A percentile compares a stretch with the other conserved stretches of the same genome.
These are phyloP conservation scores for Amphicarpaea edgeworthii DNA, from an alignment of 306 rosid species.

Conservation along the genomic window DNA sequence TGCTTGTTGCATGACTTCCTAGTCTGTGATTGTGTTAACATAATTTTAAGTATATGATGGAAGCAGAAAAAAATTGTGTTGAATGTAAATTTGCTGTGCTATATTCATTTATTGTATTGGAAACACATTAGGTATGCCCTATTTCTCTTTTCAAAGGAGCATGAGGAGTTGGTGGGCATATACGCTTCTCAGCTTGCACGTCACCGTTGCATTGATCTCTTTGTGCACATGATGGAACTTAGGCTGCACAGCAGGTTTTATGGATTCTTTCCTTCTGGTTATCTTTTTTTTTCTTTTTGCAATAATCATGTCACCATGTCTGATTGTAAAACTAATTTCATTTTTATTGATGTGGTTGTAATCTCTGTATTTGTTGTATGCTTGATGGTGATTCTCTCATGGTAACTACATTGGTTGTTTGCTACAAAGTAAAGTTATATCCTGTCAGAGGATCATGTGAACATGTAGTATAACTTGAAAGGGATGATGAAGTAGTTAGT, in stretches of 20 bases:
- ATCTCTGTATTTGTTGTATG: slow-evolving; percentile 27
- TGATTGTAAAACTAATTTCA: slow-evolving; percentile 20
- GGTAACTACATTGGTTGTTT: slow-evolving; percentile 20
- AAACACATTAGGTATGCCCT: slow-evolving; percentile 85
- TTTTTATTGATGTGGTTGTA: slow-evolving; percentile 33
- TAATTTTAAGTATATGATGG: slow-evolving; percentile 33
- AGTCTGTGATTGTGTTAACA: background rate
- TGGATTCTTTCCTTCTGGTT: slow-evolving; percentile 29
- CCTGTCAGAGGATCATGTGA: slow-evolving; percentile 4
- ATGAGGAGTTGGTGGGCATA: slow-evolving; percentile 94
- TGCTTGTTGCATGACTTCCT: slow-evolving; percentile 38
- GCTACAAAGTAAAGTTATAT: slow-evolving; percentile 16
- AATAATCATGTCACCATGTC: slow-evolving; percentile 3
- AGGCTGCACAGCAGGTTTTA: slow-evolving; percentile 89
- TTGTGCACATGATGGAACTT: slow-evolving; percentile 97
- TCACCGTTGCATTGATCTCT: slow-evolving; percentile 93
- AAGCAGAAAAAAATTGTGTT: slow-evolving; percentile 12
- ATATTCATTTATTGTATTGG: slow-evolving; percentile 24
- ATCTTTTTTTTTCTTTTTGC: slow-evolving; percentile 3
- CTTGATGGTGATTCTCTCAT: background rate
- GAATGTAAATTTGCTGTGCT: slow-evolving; percentile 38
- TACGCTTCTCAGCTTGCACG: slow-evolving; percentile 97
- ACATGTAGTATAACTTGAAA: slow-evolving; percentile 18
- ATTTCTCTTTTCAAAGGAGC: slow-evolving; percentile 93
- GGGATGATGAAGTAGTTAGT: slow-evolving; percentile 10